phyloP scores from a whole-genome alignment of 2,329 filamentous ascomycete species.

The Tolypocladium inflatum region DNA sequence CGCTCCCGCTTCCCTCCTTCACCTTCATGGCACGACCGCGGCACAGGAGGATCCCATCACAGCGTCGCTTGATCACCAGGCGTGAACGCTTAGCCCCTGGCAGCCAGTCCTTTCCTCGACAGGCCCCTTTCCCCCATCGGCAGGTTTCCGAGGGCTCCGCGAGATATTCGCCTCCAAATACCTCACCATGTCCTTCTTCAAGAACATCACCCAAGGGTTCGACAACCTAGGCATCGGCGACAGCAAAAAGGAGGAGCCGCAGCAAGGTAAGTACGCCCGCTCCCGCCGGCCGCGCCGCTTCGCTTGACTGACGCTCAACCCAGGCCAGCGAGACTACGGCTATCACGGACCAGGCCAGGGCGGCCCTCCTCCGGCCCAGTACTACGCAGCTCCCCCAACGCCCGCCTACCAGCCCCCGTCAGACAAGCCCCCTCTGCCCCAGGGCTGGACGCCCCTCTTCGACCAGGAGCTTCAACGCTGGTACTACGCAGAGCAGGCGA shows the following conservation, averaged over 20 bases:
- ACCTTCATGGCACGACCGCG: not conserved
- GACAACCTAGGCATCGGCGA: slow-evolving; percentile 38
- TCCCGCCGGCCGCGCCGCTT: no score
- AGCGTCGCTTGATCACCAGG: not conserved
- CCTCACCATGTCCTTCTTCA: slow-evolving; percentile 34
- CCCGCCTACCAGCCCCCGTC: slow-evolving; percentile 24
- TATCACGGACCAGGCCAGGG: slow-evolving; percentile 13
- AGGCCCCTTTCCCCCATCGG: not conserved
- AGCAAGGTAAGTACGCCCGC: not conserved
- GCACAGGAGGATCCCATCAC: not conserved
- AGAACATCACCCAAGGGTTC: slow-evolving; percentile 31
- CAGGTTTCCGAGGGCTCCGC: no score
- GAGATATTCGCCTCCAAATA: not conserved
- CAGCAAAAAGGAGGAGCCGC: slow-evolving; percentile 5
- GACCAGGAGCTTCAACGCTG: slow-evolving; percentile 52
- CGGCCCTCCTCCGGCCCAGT: slow-evolving; percentile 9
- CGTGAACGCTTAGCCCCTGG: not conserved
- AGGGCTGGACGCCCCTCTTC: slow-evolving; percentile 55
- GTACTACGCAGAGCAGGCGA: slow-evolving; percentile 55
- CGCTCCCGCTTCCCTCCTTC: not conserved
- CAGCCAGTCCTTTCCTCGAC: not conserved
- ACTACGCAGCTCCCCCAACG: slow-evolving; percentile 9
- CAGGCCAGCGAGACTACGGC: slow-evolving; percentile 13
- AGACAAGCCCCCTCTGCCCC: slow-evolving; percentile 40
- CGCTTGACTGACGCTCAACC: not conserved